Evolutionary conservation across 2,329 filamentous ascomycete genomes (phyloP).

Genomic region (Bipolaris victoriae): DNA sequence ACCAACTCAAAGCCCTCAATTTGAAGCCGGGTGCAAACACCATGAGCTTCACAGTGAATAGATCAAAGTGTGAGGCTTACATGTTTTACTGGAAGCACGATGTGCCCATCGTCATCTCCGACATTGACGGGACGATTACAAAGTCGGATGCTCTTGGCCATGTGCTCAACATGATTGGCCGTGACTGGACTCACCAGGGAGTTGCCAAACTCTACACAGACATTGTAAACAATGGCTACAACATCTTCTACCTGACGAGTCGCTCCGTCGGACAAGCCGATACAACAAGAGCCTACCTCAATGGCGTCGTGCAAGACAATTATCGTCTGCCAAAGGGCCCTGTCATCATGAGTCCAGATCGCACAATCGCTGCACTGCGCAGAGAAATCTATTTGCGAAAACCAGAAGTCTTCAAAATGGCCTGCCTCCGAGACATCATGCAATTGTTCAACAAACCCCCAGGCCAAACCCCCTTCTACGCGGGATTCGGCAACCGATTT

Average conservation of each 20-base stretch:
- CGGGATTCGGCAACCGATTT: slow-evolving; percentile 93
- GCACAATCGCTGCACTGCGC: slow-evolving; percentile 89
- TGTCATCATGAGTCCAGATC: slow-evolving; percentile 92
- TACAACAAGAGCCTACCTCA: slow-evolving; percentile 84
- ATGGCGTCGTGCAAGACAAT: slow-evolving; percentile 85
- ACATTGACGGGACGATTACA: slow-evolving; percentile 98
- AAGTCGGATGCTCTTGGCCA: slow-evolving; percentile 95
- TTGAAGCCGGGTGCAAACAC: slow-evolving; percentile 86
- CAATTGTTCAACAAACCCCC: slow-evolving; percentile 72
- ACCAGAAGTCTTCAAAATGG: slow-evolving; percentile 99
- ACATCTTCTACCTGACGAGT: slow-evolving; percentile 97
- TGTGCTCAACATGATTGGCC: slow-evolving; percentile 93
- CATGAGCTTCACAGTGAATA: slow-evolving; percentile 96
- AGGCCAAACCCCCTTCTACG: slow-evolving; percentile 85
- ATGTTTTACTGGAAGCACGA: slow-evolving; percentile 96
- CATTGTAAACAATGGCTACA: slow-evolving; percentile 94
- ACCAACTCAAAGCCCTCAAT: slow-evolving; percentile 86
- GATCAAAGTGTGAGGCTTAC: slow-evolving; percentile 86
- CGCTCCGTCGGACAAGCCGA: slow-evolving; percentile 93
- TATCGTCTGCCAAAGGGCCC: slow-evolving; percentile 87
- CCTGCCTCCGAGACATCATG: slow-evolving; percentile 91
- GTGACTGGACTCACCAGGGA: slow-evolving; percentile 96
- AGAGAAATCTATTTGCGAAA: slow-evolving; percentile 95
- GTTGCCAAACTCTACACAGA: slow-evolving; percentile 98
- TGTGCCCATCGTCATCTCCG: slow-evolving; percentile 93